A percentile compares a stretch with the other conserved stretches of the same genome.
Evolutionary conservation across 1,284 basidiomycete genomes (phyloP).

Genomic region (Cryptococcus sp.): DNA sequence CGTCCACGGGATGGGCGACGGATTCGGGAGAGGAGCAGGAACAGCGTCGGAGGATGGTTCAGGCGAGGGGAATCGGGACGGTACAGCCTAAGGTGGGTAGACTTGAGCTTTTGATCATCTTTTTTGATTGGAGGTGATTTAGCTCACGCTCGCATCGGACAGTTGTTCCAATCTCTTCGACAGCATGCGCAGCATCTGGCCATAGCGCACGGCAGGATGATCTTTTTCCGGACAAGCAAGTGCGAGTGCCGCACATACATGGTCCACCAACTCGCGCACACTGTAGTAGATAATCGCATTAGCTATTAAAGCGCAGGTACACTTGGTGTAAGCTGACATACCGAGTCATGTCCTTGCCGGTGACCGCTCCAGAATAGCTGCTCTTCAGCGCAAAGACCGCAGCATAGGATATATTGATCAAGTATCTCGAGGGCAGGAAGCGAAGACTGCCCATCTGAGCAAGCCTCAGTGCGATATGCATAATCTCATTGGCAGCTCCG

Average conservation of each 20-base stretch:
- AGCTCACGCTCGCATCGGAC: slow-evolving; percentile 43
- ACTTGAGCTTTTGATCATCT: not conserved
- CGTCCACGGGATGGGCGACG: slow-evolving; percentile 14
- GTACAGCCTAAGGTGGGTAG: slow-evolving; percentile 34
- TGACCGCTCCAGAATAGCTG: slow-evolving; percentile 44
- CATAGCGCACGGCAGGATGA: slow-evolving; percentile 50
- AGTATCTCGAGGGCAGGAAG: slow-evolving; percentile 47
- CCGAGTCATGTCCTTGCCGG: slow-evolving; percentile 35
- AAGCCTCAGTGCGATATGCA: slow-evolving; percentile 47
- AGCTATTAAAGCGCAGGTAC: not conserved
- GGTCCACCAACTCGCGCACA: slow-evolving; percentile 43
- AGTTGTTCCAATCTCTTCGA: slow-evolving; percentile 45
- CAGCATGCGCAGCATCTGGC: slow-evolving; percentile 47
- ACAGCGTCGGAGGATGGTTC: slow-evolving; percentile 18
- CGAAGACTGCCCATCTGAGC: slow-evolving; percentile 45
- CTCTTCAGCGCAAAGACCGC: slow-evolving; percentile 50
- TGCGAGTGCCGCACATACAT: slow-evolving; percentile 40
- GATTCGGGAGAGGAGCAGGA: not conserved
- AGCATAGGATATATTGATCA: slow-evolving; percentile 50
- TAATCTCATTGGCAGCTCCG: slow-evolving; percentile 51
- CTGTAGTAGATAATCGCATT: slow-evolving; percentile 15
- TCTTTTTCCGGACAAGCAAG: slow-evolving; percentile 44
- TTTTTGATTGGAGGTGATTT: not conserved
- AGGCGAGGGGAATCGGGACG: slow-evolving; percentile 45
- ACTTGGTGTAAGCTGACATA: slow-evolving; percentile 14